Evolutionary conservation across 78 protist genomes (phyloP).

Genomic region (slime mould (Dictyostelium discoideum)): DNA sequence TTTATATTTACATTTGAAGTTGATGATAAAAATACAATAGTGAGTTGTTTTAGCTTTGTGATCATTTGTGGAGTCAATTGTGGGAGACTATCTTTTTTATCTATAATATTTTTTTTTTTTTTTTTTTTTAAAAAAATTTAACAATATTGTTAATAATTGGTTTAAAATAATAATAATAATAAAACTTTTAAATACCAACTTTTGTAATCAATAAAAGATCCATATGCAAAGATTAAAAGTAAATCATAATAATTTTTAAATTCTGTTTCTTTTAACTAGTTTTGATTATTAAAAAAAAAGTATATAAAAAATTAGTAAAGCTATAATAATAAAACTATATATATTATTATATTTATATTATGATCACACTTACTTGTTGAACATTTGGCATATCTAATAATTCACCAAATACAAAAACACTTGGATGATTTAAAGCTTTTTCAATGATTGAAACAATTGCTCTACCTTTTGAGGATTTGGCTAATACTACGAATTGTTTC

Average conservation of each 20-base stretch:
- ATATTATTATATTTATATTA: no score
- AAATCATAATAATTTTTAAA: constrained; percentile 49
- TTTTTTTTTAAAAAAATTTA: no score
- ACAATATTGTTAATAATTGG: no score
- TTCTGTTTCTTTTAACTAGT: constrained; percentile 68
- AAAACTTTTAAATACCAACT: constrained; percentile 3
- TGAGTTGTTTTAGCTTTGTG: constrained; percentile 69
- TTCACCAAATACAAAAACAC: constrained; percentile 86
- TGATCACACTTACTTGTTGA: constrained; percentile 43
- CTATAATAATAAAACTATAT: neutral
- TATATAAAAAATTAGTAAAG: neutral
- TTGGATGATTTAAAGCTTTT: constrained; percentile 79
- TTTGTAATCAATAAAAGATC: constrained; percentile 40
- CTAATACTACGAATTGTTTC: constrained; percentile 53
- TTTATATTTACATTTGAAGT: constrained; percentile 38
- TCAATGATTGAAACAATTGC: constrained; percentile 71
- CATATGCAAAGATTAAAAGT: constrained; percentile 53
- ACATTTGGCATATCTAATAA: constrained; percentile 81
- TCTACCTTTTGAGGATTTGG: constrained; percentile 74
- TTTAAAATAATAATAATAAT: no score
- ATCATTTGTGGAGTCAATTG: constrained; percentile 60
- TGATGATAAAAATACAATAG: constrained; percentile 79
- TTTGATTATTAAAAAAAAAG: neutral
- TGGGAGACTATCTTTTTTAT: constrained; percentile 56
- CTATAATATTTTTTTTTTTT: neutral